Evolutionary conservation across 805 yeast genomes (phyloP).

Genomic region (Komagataella pastoris): DNA sequence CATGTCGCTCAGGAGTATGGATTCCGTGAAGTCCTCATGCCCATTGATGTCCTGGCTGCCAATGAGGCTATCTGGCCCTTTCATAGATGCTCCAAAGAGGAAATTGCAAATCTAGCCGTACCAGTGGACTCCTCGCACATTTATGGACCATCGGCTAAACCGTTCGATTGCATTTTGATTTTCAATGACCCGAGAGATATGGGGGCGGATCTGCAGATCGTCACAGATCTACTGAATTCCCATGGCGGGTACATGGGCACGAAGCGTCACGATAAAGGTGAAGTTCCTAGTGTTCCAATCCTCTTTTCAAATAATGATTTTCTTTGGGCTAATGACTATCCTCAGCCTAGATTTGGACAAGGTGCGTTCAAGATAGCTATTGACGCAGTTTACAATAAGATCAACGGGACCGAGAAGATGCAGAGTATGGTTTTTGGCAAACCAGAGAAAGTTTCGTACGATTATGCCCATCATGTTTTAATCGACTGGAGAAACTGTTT

Average conservation of each 20-base stretch:
- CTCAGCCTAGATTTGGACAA: slow-evolving; percentile 75
- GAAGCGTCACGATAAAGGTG: slow-evolving; percentile 16
- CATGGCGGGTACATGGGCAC: slow-evolving; percentile 56
- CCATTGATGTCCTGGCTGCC: slow-evolving; percentile 54
- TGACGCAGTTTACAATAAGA: slow-evolving; percentile 42
- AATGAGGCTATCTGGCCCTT: slow-evolving; percentile 58
- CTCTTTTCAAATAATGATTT: slow-evolving; percentile 76
- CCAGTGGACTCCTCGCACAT: slow-evolving; percentile 15
- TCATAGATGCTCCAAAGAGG: slow-evolving; percentile 34
- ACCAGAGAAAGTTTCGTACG: slow-evolving; percentile 69
- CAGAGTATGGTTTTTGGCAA: slow-evolving; percentile 61
- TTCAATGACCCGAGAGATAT: slow-evolving; percentile 85
- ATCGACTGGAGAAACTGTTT: slow-evolving; percentile 36
- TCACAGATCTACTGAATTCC: slow-evolving; percentile 57
- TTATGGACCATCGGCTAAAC: slow-evolving; percentile 16
- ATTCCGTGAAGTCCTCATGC: slow-evolving; percentile 58
- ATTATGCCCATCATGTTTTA: slow-evolving; percentile 66
- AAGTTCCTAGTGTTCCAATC: slow-evolving; percentile 51
- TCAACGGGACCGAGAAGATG: slow-evolving; percentile 35
- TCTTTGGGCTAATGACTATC: slow-evolving; percentile 78
- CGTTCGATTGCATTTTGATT: slow-evolving; percentile 66
- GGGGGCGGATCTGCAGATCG: slow-evolving; percentile 74
- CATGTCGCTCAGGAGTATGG: slow-evolving; percentile 69
- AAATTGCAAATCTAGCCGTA: slow-evolving; percentile 27
- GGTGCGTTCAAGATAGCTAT: slow-evolving; percentile 67